These are phyloP conservation scores for Funneliformis mosseae DNA, from an alignment of 192 early-diverging fungal genomes.

Conservation along the genomic window DNA sequence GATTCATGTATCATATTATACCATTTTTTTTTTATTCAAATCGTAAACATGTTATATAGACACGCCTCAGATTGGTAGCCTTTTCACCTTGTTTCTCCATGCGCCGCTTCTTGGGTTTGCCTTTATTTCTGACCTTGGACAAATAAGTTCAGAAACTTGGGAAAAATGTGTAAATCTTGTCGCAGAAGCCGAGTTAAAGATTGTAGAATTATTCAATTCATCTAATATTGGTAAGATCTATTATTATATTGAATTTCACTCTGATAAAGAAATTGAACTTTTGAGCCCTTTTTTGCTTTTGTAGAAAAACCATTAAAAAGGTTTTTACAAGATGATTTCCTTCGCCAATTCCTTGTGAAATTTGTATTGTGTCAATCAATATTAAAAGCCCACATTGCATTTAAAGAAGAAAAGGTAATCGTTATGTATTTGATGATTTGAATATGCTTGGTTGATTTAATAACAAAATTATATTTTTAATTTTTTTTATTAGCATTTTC, in stretches of 20 bases:
- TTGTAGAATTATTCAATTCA: constrained; percentile 54
- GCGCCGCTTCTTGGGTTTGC: constrained; percentile 88
- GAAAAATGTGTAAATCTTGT: constrained; percentile 63
- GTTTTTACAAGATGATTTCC: constrained; percentile 91
- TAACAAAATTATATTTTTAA: background rate
- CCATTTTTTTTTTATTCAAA: background rate
- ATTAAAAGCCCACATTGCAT: constrained; percentile 67
- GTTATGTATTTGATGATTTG: background rate
- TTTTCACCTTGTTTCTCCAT: constrained; percentile 95
- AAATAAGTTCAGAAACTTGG: constrained; percentile 68
- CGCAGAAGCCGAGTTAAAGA: constrained; percentile 50
- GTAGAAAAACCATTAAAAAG: constrained; percentile 51
- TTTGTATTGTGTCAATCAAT: constrained; percentile 77
- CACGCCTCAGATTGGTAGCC: constrained; percentile 74
- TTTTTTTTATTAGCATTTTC: constrained; percentile 60
- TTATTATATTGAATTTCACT: background rate
- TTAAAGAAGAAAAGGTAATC: constrained; percentile 59
- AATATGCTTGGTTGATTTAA: background rate
- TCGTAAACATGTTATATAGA: constrained; percentile 37
- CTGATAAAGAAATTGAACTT: background rate
- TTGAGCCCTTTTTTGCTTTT: background rate
- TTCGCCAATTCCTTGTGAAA: constrained; percentile 86
- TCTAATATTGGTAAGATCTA: constrained; percentile 39
- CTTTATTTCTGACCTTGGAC: constrained; percentile 71
- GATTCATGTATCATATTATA: background rate